Evolutionary conservation across 78 protist species (phyloP), one percentile per base, ranked within the genome.

Genomic region (Pigoraptor vietnamica): DNA sequence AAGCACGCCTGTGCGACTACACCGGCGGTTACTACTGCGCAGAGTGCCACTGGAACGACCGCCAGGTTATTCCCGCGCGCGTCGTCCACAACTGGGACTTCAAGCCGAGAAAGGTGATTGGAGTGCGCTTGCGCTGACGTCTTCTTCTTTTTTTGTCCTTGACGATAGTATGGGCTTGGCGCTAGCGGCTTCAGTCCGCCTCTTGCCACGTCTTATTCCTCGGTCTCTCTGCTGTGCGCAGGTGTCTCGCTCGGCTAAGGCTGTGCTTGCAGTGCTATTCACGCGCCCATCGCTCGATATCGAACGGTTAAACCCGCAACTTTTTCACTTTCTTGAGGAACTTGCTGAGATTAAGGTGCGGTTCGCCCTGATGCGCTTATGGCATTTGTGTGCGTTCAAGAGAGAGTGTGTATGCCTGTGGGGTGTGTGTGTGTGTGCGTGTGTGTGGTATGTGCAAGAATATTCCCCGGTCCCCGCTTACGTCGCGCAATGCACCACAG

Each of bases 61-160:
- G 1, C 37, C 37, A 1, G 6, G 37, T 33, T 14, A 82, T 82
- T 19, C 87, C 87, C 37, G 87, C 87, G 1, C 87, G 87, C 14
- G 14, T 82, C 37, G 33, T 82, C 37, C 87, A 82, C 87, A 82
- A 82, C 37, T 82, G 87, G 87, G 87, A 82, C 87, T 82, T 82
- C 14, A 82, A 29, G 34, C 87, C 10, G 87, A 6, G 37, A 34
- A 82, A 82, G 87, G 37, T 82, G 37, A 82, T 34, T 19, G 14
- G 6, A 33, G 14, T 0, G 37, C 0, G 38, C 87, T 19, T 1
- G 34, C 21, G 33, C 34, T 0, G 1, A 19, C 37, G 23, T 10
- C 34, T 14, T 14, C 37, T 33, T 14, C 87, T 82, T 14, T n/a
- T n/a, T n/a, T n/a, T n/a, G n/a, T n/a, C n/a, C n/a, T 14, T 23